These are phyloP conservation scores for Daldinia sp. DNA, from an alignment of 2,329 filamentous ascomycete genomes.

Conservation along the genomic window DNA sequence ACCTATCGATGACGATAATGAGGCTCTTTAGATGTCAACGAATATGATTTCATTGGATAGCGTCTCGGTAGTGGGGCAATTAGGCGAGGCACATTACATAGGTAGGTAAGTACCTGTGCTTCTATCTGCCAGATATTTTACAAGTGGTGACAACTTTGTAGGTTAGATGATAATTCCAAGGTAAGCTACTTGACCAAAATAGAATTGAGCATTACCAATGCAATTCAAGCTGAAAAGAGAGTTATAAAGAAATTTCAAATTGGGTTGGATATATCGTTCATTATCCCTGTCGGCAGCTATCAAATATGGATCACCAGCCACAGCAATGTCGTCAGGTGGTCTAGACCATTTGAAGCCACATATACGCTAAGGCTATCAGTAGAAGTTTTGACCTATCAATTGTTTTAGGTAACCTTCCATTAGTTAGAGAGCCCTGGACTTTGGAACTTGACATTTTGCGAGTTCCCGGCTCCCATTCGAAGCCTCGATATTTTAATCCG, in stretches of 20 bases:
- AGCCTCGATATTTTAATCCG: constrained; percentile 23
- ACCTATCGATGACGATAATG: constrained; percentile 15
- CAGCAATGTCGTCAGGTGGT: constrained; percentile 1
- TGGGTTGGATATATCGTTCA: too few relatives aligned
- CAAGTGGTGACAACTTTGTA: too few relatives aligned
- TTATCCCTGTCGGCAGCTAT: too few relatives aligned
- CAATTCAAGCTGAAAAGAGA: too few relatives aligned
- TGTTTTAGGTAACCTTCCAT: constrained; percentile 7
- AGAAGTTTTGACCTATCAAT: neutral
- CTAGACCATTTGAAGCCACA: constrained; percentile 31
- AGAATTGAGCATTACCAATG: too few relatives aligned
- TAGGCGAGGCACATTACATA: neutral
- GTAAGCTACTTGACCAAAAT: too few relatives aligned
- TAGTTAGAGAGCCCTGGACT: neutral
- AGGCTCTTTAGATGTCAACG: constrained; percentile 16
- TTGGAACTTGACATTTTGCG: neutral
- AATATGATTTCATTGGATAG: constrained; percentile 20
- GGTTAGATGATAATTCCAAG: too few relatives aligned
- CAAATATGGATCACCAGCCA: constrained; percentile 20
- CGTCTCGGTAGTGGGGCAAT: neutral
- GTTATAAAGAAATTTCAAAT: too few relatives aligned
- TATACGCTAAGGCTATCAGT: neutral
- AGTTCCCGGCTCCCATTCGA: constrained; percentile 9
- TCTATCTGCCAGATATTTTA: neutral
- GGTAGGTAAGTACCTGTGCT: neutral